phyloP scores from a whole-genome alignment of 2,329 filamentous ascomycete genomes.

The Rhinocladiella similis region DNA sequence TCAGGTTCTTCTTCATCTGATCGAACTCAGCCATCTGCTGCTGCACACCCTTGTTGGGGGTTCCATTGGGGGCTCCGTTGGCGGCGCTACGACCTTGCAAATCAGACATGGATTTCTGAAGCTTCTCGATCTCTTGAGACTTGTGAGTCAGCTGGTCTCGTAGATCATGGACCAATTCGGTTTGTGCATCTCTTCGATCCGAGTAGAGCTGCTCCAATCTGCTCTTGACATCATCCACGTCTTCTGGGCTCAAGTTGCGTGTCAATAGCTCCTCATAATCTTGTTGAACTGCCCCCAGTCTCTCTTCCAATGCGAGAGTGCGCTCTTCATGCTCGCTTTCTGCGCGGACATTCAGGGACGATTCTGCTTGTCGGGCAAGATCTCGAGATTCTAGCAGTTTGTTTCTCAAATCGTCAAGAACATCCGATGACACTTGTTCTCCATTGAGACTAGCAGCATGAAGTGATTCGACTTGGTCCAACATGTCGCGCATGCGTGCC shows the following conservation, averaged over 20 bases:
- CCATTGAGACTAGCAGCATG: conserved; percentile 75
- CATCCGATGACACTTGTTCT: conserved; percentile 77
- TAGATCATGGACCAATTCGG: conserved; percentile 73
- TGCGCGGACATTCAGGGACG: conserved; percentile 72
- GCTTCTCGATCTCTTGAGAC: conserved; percentile 76
- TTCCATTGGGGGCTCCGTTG: conserved; percentile 59
- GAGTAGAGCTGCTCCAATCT: conserved; percentile 75
- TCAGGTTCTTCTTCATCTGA: conserved; percentile 99
- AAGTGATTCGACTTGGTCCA: conserved; percentile 77
- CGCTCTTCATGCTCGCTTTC: conserved; percentile 64
- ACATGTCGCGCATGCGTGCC: conserved; percentile 76
- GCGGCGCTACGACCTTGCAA: conserved; percentile 62
- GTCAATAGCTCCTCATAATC: conserved; percentile 84
- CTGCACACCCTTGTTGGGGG: conserved; percentile 87
- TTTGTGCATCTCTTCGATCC: conserved; percentile 71
- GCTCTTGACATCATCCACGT: conserved; percentile 81
- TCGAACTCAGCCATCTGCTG: conserved; percentile 99
- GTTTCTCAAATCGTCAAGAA: conserved; percentile 73
- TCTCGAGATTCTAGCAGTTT: conserved; percentile 87
- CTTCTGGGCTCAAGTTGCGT: conserved; percentile 73
- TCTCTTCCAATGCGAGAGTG: conserved; percentile 73
- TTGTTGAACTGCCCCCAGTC: conserved; percentile 70
- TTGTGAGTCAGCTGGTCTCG: conserved; percentile 74
- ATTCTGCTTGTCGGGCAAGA: conserved; percentile 87
- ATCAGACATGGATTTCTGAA: conserved; percentile 78